These are phyloP conservation scores for Fusarium sp. DNA, from an alignment of 2,329 filamentous ascomycete species.

Conservation along the genomic window DNA sequence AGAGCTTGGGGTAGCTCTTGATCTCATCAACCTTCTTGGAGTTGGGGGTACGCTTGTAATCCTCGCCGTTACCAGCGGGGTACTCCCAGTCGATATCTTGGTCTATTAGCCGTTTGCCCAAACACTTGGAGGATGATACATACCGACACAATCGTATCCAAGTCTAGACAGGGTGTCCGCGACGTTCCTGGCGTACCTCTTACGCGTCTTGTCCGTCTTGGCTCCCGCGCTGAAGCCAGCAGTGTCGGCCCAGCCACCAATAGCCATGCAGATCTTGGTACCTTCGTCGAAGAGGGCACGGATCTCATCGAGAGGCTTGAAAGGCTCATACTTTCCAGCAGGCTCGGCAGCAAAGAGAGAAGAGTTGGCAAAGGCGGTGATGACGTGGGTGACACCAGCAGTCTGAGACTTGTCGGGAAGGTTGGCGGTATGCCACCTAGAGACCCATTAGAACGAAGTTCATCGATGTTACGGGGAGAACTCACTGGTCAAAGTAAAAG, in stretches of 20 bases:
- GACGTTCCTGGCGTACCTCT: constrained; percentile 69
- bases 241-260: constrained; percentile 75
- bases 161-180: constrained; percentile 64
- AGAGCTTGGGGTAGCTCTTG: constrained; percentile 69
- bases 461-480: neutral
- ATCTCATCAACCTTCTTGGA: constrained; percentile 70
- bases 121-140: constrained; percentile 41
- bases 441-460: neutral
- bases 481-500: constrained; percentile 63
- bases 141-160: constrained; percentile 71
- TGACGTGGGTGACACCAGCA: constrained; percentile 64
- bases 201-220: constrained; percentile 59
- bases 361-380: constrained; percentile 66
- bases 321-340: constrained; percentile 61
- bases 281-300: constrained; percentile 64
- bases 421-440: constrained; percentile 55
- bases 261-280: constrained; percentile 71
- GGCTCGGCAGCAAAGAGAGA: constrained; percentile 59
- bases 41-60: constrained; percentile 75
- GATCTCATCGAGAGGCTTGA: constrained; percentile 63
- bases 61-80: constrained; percentile 72
- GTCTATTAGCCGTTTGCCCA: neutral
- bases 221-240: constrained; percentile 65
- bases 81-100: constrained; percentile 77
- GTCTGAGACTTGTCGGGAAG: constrained; percentile 55